Evolutionary conservation across 805 yeast species (phyloP).

Genomic region (Wickerhamiella lipophila): DNA sequence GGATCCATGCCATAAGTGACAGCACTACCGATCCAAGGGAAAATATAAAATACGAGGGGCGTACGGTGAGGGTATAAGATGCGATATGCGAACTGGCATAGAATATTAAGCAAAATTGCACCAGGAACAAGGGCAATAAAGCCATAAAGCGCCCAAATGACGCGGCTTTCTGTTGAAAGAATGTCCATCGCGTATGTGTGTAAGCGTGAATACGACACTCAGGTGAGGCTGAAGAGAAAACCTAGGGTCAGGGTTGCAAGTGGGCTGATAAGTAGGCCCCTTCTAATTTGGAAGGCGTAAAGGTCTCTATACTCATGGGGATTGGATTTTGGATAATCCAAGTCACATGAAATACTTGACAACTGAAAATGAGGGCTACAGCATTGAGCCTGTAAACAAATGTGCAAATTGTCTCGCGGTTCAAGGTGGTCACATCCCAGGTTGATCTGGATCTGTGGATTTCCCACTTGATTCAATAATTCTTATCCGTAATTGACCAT

Average conservation of each 20-base stretch:
- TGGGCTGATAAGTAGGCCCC: neutral
- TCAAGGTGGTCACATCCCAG: too few relatives aligned
- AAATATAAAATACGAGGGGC: conserved; percentile 81
- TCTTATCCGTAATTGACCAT: too few relatives aligned
- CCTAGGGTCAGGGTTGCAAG: neutral
- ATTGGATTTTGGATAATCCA: neutral
- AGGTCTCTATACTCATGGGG: too few relatives aligned
- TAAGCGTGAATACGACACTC: conserved; percentile 2
- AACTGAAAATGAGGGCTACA: too few relatives aligned
- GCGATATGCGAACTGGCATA: conserved; percentile 26
- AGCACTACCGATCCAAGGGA: conserved; percentile 95
- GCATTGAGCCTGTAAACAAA: too few relatives aligned
- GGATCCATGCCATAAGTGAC: conserved; percentile 85
- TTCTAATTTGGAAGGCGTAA: neutral
- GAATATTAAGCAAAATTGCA: conserved; percentile 24
- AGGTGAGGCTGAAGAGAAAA: neutral
- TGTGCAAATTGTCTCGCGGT: too few relatives aligned
- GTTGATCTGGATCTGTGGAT: too few relatives aligned
- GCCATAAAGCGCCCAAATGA: neutral
- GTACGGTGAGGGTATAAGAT: conserved; percentile 47
- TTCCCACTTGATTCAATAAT: too few relatives aligned
- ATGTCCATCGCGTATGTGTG: conserved; percentile 3
- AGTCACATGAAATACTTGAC: too few relatives aligned
- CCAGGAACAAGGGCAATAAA: conserved; percentile 14
- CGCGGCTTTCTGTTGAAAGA: neutral